These are phyloP conservation scores for Isoetes engelmannii DNA, from an alignment of 83 land plant species.

Conservation along the genomic window DNA sequence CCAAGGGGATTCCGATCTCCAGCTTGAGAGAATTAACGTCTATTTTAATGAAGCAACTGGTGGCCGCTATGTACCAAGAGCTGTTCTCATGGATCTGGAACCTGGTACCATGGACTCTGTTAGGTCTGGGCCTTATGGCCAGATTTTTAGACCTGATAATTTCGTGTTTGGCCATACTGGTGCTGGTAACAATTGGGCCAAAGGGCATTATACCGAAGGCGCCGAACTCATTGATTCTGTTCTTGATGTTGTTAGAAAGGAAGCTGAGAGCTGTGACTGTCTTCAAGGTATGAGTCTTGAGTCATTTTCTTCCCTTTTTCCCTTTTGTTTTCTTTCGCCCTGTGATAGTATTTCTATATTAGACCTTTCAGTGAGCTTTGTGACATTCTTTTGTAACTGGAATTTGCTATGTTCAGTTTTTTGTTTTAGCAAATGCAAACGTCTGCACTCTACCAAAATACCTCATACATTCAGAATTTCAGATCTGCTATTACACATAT, in stretches of 20 bases:
- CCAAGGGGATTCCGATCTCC: background rate
- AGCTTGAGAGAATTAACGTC: background rate
- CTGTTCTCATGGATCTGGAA: constrained; percentile 1
- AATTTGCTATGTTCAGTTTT: too few relatives aligned
- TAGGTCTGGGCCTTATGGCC: constrained; percentile 19
- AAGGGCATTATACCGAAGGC: constrained; percentile 18
- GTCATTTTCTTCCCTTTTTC: background rate
- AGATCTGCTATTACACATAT: too few relatives aligned
- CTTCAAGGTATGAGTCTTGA: constrained; percentile 5
- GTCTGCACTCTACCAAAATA: too few relatives aligned
- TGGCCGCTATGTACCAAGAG: constrained; percentile 6
- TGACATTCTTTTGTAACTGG: too few relatives aligned
- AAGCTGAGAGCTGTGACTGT: constrained; percentile 23
- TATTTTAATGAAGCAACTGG: constrained; percentile 8
- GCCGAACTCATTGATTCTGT: constrained; percentile 22
- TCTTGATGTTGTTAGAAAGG: constrained; percentile 15
- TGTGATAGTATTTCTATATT: too few relatives aligned
- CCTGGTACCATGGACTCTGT: background rate
- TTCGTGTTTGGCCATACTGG: constrained; percentile 19
- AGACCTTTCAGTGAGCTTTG: too few relatives aligned
- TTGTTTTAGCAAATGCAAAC: too few relatives aligned
- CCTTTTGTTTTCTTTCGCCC: too few relatives aligned
- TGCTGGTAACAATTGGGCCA: constrained; percentile 10
- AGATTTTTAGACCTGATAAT: constrained; percentile 21
- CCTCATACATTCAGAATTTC: too few relatives aligned